A percentile compares a stretch with the other conserved stretches of the same genome.
Conservation (phyloP, 176 grass and related monocot species). For the Zizania latifolia region DNA sequence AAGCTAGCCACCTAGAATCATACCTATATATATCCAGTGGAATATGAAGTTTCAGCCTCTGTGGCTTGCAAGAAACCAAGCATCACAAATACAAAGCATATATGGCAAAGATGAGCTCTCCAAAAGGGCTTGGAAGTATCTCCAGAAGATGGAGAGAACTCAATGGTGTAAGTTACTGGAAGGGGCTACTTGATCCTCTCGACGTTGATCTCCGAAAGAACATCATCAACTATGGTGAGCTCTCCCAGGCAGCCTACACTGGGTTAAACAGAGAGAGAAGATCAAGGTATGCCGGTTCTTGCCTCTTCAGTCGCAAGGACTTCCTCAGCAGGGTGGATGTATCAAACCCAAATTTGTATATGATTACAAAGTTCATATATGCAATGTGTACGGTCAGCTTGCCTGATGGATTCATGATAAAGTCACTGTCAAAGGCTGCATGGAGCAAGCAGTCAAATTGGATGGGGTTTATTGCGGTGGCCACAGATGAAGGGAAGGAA, state of each 20-base stretch:
- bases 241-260: conserved; percentile 66
- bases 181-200: conserved; percentile 64
- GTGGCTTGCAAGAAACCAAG: conserved; percentile 5
- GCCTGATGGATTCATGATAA: conserved; percentile 75
- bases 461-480: conserved; percentile 84
- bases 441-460: conserved; percentile 93
- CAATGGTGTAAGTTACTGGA: conserved; percentile 62
- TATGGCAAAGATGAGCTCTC: conserved; percentile 3
- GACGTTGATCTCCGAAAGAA: conserved; percentile 61
- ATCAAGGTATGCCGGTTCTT: conserved; percentile 68
- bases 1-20: background rate
- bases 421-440: conserved; percentile 38
- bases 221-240: conserved; percentile 77
- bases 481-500: conserved; percentile 71
- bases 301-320: conserved; percentile 47
- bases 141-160: conserved; percentile 70
- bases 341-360: conserved; percentile 57
- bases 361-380: conserved; percentile 79
- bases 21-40: conserved; percentile 29
- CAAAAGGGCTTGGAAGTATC: conserved; percentile 48
- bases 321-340: conserved; percentile 53
- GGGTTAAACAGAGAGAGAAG: conserved; percentile 64
- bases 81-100: conserved; percentile 25
- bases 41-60: conserved; percentile 3
- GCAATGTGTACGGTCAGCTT: conserved; percentile 64